A percentile compares a stretch with the other conserved stretches of the same genome.
phyloP scores from a whole-genome alignment of 805 yeast genomes.

The Danielia reshetovae region DNA sequence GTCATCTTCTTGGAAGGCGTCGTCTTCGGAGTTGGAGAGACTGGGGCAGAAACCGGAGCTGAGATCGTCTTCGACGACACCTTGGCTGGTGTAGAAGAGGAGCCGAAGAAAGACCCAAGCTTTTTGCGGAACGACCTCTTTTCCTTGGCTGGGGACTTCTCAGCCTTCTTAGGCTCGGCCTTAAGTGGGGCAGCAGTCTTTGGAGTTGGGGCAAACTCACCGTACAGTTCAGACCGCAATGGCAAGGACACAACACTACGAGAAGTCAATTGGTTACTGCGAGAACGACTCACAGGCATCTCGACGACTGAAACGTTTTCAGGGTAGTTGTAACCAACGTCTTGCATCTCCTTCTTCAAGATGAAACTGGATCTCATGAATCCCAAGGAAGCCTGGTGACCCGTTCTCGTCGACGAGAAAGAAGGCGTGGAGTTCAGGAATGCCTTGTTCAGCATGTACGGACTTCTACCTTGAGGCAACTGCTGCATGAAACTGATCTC shows the following conservation, averaged over 20 bases:
- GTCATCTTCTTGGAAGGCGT: background rate
- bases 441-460: constrained; percentile 6
- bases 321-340: constrained; percentile 27
- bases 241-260: constrained; percentile 9
- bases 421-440: constrained; percentile 15
- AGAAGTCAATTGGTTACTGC: constrained; percentile 1
- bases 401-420: constrained; percentile 6
- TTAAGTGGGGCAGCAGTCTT: background rate
- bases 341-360: constrained; percentile 38
- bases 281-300: background rate
- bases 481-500: constrained; percentile 16
- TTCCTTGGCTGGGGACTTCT: background rate
- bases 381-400: constrained; percentile 35
- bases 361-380: constrained; percentile 42
- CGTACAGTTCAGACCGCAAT: background rate
- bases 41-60: constrained; percentile 5
- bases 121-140: constrained; percentile 14
- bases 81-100: constrained; percentile 2
- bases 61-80: constrained; percentile 6
- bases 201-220: too few species aligned
- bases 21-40: background rate
- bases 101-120: constrained; percentile 8
- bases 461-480: constrained; percentile 5
- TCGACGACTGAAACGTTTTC: constrained; percentile 23
- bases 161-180: background rate